Evolutionary conservation across 2,329 filamentous ascomycete species (phyloP).

Genomic region (Ophiostoma ips): DNA sequence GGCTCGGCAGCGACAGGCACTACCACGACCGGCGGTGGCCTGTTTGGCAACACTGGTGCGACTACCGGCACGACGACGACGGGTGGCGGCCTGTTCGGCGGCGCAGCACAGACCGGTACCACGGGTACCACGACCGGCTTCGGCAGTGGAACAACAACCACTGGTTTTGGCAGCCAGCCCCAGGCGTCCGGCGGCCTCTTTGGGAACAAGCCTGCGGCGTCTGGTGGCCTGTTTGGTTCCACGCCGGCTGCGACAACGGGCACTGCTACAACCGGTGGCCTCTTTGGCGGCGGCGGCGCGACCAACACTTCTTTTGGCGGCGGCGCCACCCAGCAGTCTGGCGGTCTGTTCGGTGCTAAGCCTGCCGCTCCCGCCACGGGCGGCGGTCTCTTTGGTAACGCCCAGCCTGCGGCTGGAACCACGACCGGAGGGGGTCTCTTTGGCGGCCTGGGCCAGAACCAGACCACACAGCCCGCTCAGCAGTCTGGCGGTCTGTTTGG

Average conservation of each 20-base stretch:
- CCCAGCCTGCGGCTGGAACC: constrained; percentile 20
- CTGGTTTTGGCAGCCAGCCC: background rate
- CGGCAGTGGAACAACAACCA: background rate
- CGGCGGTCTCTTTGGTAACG: constrained; percentile 33
- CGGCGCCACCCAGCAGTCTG: background rate
- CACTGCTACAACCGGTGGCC: background rate
- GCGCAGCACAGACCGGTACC: background rate
- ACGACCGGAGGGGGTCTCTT: constrained; percentile 33
- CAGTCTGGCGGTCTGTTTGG: constrained; percentile 35
- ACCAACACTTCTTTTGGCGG: constrained; percentile 2
- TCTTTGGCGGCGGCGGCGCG: background rate
- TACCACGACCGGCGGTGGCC: constrained; percentile 14
- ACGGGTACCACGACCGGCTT: background rate
- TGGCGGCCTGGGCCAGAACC: constrained; percentile 25
- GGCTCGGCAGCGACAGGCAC: constrained; percentile 3
- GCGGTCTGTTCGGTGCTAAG: background rate
- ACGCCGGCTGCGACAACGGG: constrained; percentile 23
- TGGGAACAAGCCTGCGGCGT: constrained; percentile 3
- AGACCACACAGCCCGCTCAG: constrained; percentile 37
- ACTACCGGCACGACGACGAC: constrained; percentile 8
- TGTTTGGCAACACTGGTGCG: constrained; percentile 30
- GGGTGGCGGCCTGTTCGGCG: constrained; percentile 25
- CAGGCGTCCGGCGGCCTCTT: background rate
- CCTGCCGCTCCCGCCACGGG: constrained; percentile 9
- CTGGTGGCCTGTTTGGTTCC: constrained; percentile 27